phyloP scores from a whole-genome alignment of 2,329 filamentous ascomycete species.

The Alternaria hordeiaustralica region DNA sequence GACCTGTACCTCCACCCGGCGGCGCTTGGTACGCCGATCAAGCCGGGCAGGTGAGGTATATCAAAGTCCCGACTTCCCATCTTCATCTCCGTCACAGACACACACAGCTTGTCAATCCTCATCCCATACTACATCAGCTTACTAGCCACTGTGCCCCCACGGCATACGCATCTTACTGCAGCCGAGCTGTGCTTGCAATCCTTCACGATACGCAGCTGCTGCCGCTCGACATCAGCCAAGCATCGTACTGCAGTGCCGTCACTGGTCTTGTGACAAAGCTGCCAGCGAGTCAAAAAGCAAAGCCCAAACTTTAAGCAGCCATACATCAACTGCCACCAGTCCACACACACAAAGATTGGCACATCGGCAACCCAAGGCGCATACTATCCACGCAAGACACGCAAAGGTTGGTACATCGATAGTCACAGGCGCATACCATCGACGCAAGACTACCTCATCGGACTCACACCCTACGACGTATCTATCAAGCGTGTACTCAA shows the following conservation, averaged over 20 bases:
- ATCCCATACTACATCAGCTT: constrained; percentile 28
- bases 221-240: constrained; percentile 35
- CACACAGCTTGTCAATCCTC: constrained; percentile 20
- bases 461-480: constrained; percentile 14
- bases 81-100: constrained; percentile 11
- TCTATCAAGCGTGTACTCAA: constrained; percentile 23
- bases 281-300: constrained; percentile 35
- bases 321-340: constrained; percentile 30
- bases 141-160: constrained; percentile 34
- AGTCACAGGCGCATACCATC: constrained; percentile 22
- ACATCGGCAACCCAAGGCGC: constrained; percentile 25
- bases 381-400: constrained; percentile 20
- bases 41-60: constrained; percentile 41
- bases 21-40: constrained; percentile 29
- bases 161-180: constrained; percentile 36
- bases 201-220: constrained; percentile 27
- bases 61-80: constrained; percentile 33
- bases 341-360: constrained; percentile 22
- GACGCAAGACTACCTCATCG: constrained; percentile 28
- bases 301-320: constrained; percentile 25
- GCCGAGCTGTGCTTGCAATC: constrained; percentile 26
- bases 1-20: constrained; percentile 33
- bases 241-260: constrained; percentile 39
- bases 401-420: constrained; percentile 25
- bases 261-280: constrained; percentile 43